Conservation (phyloP, 345 rosid genomes). For the Dipteronia sinensis region DNA sequence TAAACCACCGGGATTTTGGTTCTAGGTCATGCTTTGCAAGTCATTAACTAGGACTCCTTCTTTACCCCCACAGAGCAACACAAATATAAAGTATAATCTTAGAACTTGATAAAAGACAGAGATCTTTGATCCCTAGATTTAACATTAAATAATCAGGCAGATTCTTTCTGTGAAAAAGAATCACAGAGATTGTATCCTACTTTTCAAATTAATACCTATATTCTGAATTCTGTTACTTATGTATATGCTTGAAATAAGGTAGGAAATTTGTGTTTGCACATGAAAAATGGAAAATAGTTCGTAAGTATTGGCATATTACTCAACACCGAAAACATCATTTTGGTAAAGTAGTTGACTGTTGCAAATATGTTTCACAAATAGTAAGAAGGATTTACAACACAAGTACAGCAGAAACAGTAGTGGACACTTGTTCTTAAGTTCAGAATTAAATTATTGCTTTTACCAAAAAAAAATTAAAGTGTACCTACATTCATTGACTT, state of each 20-base stretch:
- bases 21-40: neutral
- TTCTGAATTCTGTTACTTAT: neutral
- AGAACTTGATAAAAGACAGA: neutral
- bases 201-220: too few relatives aligned
- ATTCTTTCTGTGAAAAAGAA: neutral
- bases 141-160: neutral
- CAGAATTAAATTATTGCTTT: neutral
- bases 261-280: too few relatives aligned
- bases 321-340: too few relatives aligned
- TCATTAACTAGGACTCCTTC: neutral
- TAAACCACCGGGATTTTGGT: neutral
- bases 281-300: too few relatives aligned
- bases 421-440: neutral
- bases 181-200: neutral
- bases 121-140: neutral
- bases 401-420: neutral
- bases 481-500: neutral
- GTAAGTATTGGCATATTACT: too few relatives aligned
- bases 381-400: neutral
- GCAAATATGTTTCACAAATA: neutral
- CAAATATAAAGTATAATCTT: too few relatives aligned
- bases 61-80: neutral
- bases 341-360: neutral
- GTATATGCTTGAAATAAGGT: neutral
- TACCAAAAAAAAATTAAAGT: neutral